Evolutionary conservation across 768 basidiomycete genomes (phyloP), one percentile per base, ranked within the genome.

Genomic region (Lactarius sp.): DNA sequence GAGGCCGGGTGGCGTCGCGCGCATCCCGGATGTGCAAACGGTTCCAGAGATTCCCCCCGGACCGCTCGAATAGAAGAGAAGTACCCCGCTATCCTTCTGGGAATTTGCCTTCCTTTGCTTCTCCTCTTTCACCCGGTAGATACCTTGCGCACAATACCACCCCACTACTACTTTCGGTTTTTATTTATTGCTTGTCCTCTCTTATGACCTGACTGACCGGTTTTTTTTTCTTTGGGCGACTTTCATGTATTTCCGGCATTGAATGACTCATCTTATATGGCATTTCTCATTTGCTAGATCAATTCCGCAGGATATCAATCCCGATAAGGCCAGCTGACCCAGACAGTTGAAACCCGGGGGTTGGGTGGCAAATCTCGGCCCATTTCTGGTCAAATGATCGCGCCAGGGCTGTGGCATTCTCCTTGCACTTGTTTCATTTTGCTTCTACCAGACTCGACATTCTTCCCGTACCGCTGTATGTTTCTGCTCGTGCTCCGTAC

Each of bases 1-100:
- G 70, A 80, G 88, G 58, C 79, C 81, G 8, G 75, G 77, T 4
- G 74, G 75, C n/a, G 71, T 55, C 2, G 22, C 65, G 41, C 67
- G 70, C 13, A 59, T 54, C 36, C 73, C 73, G 44, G 62, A 70
- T 31, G 37, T 77, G 20, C 75, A 73, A 6, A 62, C 71, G 3
- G 65, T 77, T 27, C 74, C 77, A 22, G 64, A 68, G 39, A 51
- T 66, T n/a, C 66, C 62, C 14, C 54, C 66, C 16, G 12, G 18
- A 41, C 42, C 53, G 47, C 64, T 67, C 56, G 36, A 27, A 47
- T 57, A 51, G 41, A 46, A 36, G 46, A 31, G 37, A 16, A 27
- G 16, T 44, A 16, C 13, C 22, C 36, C 3, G 10, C 9, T 13
- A 27, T 53, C 49, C 12, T 20, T 37, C 27, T 27, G 2, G 1